Evolutionary conservation across 345 rosid genomes (phyloP), one percentile per base, ranked within the genome.

Genomic region (Populus tremula): DNA sequence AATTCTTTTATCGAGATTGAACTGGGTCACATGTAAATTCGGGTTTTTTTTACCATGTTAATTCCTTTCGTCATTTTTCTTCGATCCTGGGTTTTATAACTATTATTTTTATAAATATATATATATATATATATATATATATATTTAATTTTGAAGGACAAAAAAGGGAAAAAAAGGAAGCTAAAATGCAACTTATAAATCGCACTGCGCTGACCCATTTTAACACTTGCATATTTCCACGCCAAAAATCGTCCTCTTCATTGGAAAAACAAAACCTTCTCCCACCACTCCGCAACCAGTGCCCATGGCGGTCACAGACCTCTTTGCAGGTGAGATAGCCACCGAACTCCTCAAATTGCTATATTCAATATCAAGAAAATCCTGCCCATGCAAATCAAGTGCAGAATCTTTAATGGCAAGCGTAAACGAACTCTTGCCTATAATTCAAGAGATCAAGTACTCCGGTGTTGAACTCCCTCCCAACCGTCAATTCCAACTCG

Each of bases 391-490:
- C 84, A 95, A 83, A 84, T 29, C 83, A 17, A 84, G 74, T 31
- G 98, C 98, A 3, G 86, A 69, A 0, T 77, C 82, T 1, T 87
- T 93, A 68, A 78, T 66, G 2, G 2, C 1, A 5, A 64, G 78
- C 74, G 81, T 92, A 69, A 16, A 87, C 0, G 71, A 53, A 0
- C 82, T 90, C 56, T 76, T 67, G 5, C 93, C 94, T 13, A 89
- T 86, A 25, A 82, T 93, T 82, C 77, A 29, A 1, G 97, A 94
- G 85, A 90, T 90, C 65, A 91, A 91, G 47, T 90, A 70, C 83
- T 79, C 94, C 73, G 99, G 97, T 82, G 96, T 90, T 7, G 99
- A 95, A 76, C 88, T 94, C 5, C 86, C 94, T 10, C 64, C 84
- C 17, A 0, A 38, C 18, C 97, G 98, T 10, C 98, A 94, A 21